Conservation (phyloP, 1,284 basidiomycete genomes). For the Trichosporon ovoides region DNA sequence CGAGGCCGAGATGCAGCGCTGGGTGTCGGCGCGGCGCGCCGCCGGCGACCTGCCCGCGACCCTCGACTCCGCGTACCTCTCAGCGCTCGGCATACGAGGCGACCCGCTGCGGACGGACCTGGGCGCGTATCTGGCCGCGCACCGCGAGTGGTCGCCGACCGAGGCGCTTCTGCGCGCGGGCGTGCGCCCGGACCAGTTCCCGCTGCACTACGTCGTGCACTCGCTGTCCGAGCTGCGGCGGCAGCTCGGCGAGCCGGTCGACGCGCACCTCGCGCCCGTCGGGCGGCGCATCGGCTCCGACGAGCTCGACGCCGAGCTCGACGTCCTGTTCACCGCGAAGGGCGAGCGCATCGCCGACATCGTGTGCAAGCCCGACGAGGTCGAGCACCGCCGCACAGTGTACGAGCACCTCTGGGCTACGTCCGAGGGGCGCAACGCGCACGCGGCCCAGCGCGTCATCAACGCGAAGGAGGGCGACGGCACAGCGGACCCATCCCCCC, state of each 20-base stretch:
- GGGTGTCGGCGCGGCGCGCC: slow-evolving; percentile 20
- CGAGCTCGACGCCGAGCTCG: slow-evolving; percentile 21
- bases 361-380: slow-evolving; percentile 6
- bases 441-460: background rate
- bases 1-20: slow-evolving; percentile 25
- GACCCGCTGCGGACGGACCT: slow-evolving; percentile 24
- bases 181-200: slow-evolving; percentile 29
- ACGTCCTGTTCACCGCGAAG: slow-evolving; percentile 14
- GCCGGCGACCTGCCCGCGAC: slow-evolving; percentile 21
- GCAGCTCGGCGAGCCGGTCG: slow-evolving; percentile 7
- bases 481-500: too few species aligned
- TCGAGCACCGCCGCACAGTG: background rate
- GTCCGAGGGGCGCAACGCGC: background rate
- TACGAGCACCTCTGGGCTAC: background rate
- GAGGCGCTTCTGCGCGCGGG: slow-evolving; percentile 32
- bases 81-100: slow-evolving; percentile 22
- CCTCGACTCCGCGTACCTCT: slow-evolving; percentile 24
- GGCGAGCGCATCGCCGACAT: slow-evolving; percentile 11
- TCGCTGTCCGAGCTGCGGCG: slow-evolving; percentile 20
- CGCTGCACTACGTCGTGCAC: slow-evolving; percentile 27
- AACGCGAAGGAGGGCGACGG: background rate
- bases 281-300: background rate
- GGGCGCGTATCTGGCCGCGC: slow-evolving; percentile 21
- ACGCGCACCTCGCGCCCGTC: slow-evolving; percentile 2
- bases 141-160: slow-evolving; percentile 26